phyloP scores from a whole-genome alignment of 176 grass and related monocot genomes.

The sorghum (Sorghum bicolor) region DNA sequence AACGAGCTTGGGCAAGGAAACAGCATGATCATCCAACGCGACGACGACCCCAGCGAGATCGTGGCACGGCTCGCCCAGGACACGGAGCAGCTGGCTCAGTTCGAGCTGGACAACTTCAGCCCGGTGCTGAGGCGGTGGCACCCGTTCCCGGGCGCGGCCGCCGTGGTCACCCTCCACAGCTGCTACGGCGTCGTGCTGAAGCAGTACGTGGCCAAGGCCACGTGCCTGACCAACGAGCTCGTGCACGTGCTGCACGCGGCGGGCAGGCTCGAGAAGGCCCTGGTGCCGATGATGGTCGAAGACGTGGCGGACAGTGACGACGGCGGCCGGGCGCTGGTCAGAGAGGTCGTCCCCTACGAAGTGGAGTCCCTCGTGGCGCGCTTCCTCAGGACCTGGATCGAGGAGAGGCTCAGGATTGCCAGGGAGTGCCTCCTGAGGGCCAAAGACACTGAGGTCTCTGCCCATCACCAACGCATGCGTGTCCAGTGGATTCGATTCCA shows the following conservation, averaged over 20 bases:
- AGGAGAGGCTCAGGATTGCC: constrained; percentile 63
- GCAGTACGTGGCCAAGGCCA: constrained; percentile 57
- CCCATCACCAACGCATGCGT: background rate
- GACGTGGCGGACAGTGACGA: constrained; percentile 61
- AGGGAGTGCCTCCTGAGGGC: constrained; percentile 67
- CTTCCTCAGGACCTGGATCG: constrained; percentile 74
- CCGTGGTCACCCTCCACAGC: constrained; percentile 56
- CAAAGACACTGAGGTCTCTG: constrained; percentile 75
- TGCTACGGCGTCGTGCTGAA: constrained; percentile 85
- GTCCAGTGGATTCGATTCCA: background rate
- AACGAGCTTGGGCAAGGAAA: constrained; percentile 53
- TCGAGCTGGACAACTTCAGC: constrained; percentile 59
- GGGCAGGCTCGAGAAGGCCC: constrained; percentile 64
- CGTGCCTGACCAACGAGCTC: constrained; percentile 67
- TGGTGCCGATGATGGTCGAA: constrained; percentile 66
- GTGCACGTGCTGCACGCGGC: constrained; percentile 79
- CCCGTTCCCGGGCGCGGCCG: constrained; percentile 47
- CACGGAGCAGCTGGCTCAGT: constrained; percentile 56
- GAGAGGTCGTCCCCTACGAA: constrained; percentile 68
- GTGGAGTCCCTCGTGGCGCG: constrained; percentile 57
- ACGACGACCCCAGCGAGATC: constrained; percentile 51
- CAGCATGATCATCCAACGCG: constrained; percentile 30
- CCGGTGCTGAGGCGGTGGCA: constrained; percentile 58
- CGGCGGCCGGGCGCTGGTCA: constrained; percentile 43
- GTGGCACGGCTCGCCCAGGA: constrained; percentile 56